phyloP scores from a whole-genome alignment of 257 asterid species.

The Craterostigma plantagineum region DNA sequence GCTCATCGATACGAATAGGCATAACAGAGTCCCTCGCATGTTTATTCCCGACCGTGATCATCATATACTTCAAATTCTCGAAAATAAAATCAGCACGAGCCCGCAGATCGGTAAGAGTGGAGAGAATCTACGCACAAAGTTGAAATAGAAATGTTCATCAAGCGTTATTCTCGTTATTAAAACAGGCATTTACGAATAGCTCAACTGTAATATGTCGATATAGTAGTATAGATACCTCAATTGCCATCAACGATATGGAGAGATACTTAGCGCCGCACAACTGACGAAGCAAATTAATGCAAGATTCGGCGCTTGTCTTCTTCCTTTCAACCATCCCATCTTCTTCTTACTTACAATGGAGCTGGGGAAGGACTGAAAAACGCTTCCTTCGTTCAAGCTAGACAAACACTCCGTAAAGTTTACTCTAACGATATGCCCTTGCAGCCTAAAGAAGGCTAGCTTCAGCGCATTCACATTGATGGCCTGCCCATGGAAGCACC shows the following conservation, averaged over 20 bases:
- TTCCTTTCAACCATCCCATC: constrained; percentile 14
- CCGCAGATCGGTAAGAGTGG: constrained; percentile 13
- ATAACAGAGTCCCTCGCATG: constrained; percentile 11
- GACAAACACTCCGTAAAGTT: constrained; percentile 13
- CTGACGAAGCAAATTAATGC: constrained; percentile 17
- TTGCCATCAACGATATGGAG: constrained; percentile 20
- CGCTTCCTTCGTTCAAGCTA: constrained; percentile 17
- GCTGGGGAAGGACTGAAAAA: constrained; percentile 20
- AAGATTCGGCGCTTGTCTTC: constrained; percentile 12
- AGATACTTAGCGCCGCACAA: constrained; percentile 17
- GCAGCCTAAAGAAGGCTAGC: constrained; percentile 18
- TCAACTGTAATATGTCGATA: no score
- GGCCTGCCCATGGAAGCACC: constrained; percentile 18
- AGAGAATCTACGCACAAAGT: constrained; percentile 16
- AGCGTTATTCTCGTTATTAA: no score
- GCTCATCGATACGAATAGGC: constrained; percentile 8
- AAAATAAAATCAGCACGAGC: constrained; percentile 10
- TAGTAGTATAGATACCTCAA: no score
- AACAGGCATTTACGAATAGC: no score
- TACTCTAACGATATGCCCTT: constrained; percentile 23
- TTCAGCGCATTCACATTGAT: constrained; percentile 28
- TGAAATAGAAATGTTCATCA: no score
- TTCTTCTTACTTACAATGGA: constrained; percentile 1
- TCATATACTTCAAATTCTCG: constrained; percentile 34
- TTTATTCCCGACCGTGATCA: constrained; percentile 17